Conservation (phyloP, 2,329 filamentous ascomycete genomes). For the Aspergillus unguis region DNA sequence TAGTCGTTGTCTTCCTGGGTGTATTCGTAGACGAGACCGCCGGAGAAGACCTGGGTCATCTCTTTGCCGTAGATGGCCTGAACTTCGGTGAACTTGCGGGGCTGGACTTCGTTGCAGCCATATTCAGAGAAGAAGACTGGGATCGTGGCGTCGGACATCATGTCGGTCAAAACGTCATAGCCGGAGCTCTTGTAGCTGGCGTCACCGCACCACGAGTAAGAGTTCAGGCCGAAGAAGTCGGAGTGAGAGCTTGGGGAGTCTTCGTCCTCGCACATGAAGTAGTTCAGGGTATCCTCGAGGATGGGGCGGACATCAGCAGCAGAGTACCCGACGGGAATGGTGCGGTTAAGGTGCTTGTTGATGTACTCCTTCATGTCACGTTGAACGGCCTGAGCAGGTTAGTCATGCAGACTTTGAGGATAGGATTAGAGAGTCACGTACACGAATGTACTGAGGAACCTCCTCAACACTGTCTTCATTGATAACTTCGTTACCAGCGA, state of each 20-base stretch:
- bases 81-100: conserved; percentile 61
- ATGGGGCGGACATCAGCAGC: conserved; percentile 63
- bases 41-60: conserved; percentile 58
- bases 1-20: conserved; percentile 48
- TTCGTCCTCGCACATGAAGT: conserved; percentile 56
- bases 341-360: conserved; percentile 53
- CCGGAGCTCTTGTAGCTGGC: conserved; percentile 53
- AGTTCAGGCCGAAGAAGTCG: conserved; percentile 66
- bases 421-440: conserved; percentile 25
- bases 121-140: conserved; percentile 67
- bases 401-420: background rate
- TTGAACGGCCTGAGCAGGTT: conserved; percentile 50
- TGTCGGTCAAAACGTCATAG: conserved; percentile 56
- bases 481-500: conserved; percentile 67
- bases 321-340: conserved; percentile 66
- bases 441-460: conserved; percentile 58
- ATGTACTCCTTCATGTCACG: conserved; percentile 69
- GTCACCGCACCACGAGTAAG: conserved; percentile 66
- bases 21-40: conserved; percentile 55
- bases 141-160: conserved; percentile 57
- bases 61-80: conserved; percentile 56
- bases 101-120: conserved; percentile 59
- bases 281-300: conserved; percentile 58
- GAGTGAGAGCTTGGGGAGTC: conserved; percentile 52
- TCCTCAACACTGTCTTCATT: conserved; percentile 55